Evolutionary conservation across 2,329 filamentous ascomycete species (phyloP).

Genomic region (Aspergillus udagawae): DNA sequence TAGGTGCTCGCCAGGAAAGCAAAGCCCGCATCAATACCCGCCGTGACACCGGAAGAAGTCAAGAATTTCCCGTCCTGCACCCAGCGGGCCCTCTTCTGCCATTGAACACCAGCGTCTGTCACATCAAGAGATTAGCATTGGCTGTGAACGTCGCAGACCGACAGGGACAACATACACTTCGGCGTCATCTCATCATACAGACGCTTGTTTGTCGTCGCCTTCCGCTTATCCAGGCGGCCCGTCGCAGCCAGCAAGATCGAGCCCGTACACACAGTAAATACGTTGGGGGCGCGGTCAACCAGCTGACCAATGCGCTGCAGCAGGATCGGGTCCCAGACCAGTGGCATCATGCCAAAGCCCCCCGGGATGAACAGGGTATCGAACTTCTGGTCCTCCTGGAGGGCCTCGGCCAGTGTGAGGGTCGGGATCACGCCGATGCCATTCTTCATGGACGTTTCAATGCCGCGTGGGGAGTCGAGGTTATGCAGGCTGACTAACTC

Average conservation of each 20-base stretch:
- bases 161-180: background rate
- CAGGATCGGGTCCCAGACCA: conserved; percentile 16
- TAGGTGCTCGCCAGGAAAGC: background rate
- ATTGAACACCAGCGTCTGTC: background rate
- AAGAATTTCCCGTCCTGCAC: background rate
- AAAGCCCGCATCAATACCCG: background rate
- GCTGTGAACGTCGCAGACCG: background rate
- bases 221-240: conserved; percentile 56
- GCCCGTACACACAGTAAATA: conserved; percentile 65
- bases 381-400: conserved; percentile 47
- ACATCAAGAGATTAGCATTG: background rate
- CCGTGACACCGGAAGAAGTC: background rate
- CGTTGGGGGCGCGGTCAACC: conserved; percentile 42
- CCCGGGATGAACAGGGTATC: conserved; percentile 66
- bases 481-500: conserved; percentile 26
- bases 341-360: conserved; percentile 46
- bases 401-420: conserved; percentile 52
- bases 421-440: conserved; percentile 42
- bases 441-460: conserved; percentile 19
- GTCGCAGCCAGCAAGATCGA: conserved; percentile 55
- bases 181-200: background rate
- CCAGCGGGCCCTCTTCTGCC: background rate
- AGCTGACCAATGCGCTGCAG: conserved; percentile 24
- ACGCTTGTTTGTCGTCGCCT: conserved; percentile 64
- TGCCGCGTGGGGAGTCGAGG: conserved; percentile 26